Evolutionary conservation across 2,329 filamentous ascomycete genomes (phyloP), one percentile per base, ranked within the genome.

Genomic region (Fusarium setosum): DNA sequence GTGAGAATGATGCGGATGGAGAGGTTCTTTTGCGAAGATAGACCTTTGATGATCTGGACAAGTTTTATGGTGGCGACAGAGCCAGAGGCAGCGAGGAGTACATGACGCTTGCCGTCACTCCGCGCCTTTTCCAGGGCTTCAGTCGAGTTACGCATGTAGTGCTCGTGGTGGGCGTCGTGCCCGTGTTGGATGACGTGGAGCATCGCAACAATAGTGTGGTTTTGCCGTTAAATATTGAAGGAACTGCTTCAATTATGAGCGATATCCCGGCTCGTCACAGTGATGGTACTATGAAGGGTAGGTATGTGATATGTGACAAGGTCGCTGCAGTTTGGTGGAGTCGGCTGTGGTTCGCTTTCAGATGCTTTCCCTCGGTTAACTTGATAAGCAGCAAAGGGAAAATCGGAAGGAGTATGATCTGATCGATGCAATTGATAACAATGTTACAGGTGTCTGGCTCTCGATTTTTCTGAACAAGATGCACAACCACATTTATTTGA

Each of bases 11-110:
- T 81, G n/a, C 94, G 91, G 75, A 98, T 93, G 10, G 92, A 93
- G 56, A 97, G 82, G 45, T 80, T 84, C 73, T 65, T 75, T 71
- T 69, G 83, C 41, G 74, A 69, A 15, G 79, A 82, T 5, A 94
- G 84, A 2, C 88, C 83, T 17, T 79, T 72, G 59, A 91, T 82
- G 67, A 94, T 92, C 35, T 86, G 81, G 2, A 88, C 88, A 4
- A 93, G 81, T 75, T 97, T 97, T 73, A 97, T 97, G 7, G 92
- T 93, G 13, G 94, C 94, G n/a, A 97, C 93, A 1, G 91, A 83
- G 24, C 82, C 80, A 7, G 74, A 75, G 6, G 79, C 79, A 0
- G 81, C 80, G 6, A 83, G 74, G 2, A 83, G 72, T 12, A 83
- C 70, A 53, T 83, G 81, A 12, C 69, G 72, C 59, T 82, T 82